Conservation (phyloP, 495 filamentous ascomycete genomes). For the Friedmanniomyces endolithicus region DNA sequence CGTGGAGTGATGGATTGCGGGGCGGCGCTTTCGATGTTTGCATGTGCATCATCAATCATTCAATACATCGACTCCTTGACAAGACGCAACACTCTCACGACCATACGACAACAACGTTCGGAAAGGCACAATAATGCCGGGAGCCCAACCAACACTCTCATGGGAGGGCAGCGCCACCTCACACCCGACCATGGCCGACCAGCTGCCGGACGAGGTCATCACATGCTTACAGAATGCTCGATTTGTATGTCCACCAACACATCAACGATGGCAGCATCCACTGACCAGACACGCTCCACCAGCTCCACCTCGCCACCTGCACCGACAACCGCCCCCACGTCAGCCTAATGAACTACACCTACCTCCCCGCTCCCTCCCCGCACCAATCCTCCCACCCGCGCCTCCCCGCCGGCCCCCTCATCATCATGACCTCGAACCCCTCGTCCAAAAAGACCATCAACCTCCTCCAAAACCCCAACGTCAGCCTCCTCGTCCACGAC, state of each 20-base stretch:
- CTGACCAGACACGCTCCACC: not conserved
- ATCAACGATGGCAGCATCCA: not conserved
- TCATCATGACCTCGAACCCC: conserved; percentile 89
- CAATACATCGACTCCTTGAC: too few relatives aligned
- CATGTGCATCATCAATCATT: too few relatives aligned
- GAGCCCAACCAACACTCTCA: conserved; percentile 17
- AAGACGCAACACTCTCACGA: too few relatives aligned
- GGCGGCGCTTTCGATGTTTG: too few relatives aligned
- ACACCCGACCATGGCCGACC: conserved; percentile 46
- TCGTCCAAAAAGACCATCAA: conserved; percentile 82
- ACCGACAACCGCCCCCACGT: conserved; percentile 75
- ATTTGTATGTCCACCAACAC: conserved; percentile 48
- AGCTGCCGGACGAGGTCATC: conserved; percentile 71
- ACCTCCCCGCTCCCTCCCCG: conserved; percentile 70
- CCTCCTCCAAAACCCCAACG: conserved; percentile 73
- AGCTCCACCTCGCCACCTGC: conserved; percentile 94
- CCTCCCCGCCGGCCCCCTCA: conserved; percentile 41
- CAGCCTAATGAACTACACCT: conserved; percentile 98
- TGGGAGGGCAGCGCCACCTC: conserved; percentile 15
- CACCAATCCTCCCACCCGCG: conserved; percentile 23
- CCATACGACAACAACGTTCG: not conserved
- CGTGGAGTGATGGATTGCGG: not conserved
- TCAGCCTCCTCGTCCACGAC: conserved; percentile 92
- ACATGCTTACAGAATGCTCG: conserved; percentile 87
- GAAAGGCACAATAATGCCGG: conserved; percentile 1